Evolutionary conservation across 139 green algal genomes (phyloP), one percentile per base, ranked within the genome.

Genomic region (Closterium sp.): DNA sequence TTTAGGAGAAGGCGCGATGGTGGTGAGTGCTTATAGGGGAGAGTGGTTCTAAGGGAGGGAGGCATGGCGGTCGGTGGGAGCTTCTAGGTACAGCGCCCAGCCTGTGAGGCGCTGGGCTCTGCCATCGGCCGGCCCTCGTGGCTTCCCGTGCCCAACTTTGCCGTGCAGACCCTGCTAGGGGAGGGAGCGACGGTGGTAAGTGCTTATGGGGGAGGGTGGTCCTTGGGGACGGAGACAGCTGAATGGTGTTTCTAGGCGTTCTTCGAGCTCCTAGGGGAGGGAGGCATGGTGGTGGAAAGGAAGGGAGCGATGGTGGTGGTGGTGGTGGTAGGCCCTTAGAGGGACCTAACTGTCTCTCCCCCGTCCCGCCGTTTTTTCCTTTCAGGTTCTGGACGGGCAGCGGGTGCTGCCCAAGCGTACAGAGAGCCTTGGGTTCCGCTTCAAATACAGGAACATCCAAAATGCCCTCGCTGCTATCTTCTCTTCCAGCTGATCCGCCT

Each of bases 311-410:
- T n/a, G n/a, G n/a, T n/a, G n/a, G n/a, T n/a, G n/a, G n/a, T n/a
- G n/a, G n/a, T 50, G 6, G 70, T 93, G 42, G 91, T 92, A 85
- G 17, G n/a, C n/a, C n/a, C n/a, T n/a, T n/a, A n/a, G n/a, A n/a
- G n/a, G n/a, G n/a, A n/a, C n/a, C n/a, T n/a, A n/a, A n/a, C n/a
- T n/a, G n/a, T n/a, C n/a, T n/a, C n/a, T n/a, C n/a, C n/a, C n/a
- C n/a, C n/a, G n/a, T n/a, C n/a, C n/a, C n/a, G n/a, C n/a, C n/a
- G 21, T n/a, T n/a, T n/a, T n/a, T n/a, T n/a, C n/a, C n/a, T n/a
- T n/a, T n/a, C n/a, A 93, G 91, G 91, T 99, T 92, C 95, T 99
- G 87, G 97, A 99, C 73, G 98, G 98, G 42, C 98, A 99, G 96
- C 94, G 96, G 21, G 97, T 99, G 84, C 85, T 98, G 85, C 98